Evolutionary conservation across 441 rosid species (phyloP).

Genomic region (Pelargonium australe): DNA sequence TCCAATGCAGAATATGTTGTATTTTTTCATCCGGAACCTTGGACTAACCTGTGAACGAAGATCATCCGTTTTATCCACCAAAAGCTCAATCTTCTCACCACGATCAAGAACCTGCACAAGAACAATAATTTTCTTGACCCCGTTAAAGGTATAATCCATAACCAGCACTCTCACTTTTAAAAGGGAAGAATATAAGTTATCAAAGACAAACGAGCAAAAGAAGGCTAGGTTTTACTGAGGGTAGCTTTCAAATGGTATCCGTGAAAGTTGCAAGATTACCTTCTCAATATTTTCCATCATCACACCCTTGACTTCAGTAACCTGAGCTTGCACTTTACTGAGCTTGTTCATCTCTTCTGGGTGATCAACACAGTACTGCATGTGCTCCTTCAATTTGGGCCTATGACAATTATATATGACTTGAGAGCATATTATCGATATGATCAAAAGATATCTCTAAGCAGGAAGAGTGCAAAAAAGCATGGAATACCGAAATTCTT

Average conservation of each 20-base stretch:
- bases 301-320: constrained; percentile 15
- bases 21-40: too few species aligned
- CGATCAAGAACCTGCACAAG: constrained; percentile 12
- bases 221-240: neutral
- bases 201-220: too few species aligned
- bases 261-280: neutral
- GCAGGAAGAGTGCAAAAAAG: too few species aligned
- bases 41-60: constrained; percentile 2
- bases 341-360: constrained; percentile 10
- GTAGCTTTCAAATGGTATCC: neutral
- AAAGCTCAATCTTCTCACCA: constrained; percentile 17
- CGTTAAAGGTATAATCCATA: too few species aligned
- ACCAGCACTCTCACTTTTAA: neutral
- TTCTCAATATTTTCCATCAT: constrained; percentile 18
- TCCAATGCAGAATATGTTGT: too few species aligned
- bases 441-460: too few species aligned
- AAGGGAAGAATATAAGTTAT: neutral
- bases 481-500: neutral
- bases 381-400: constrained; percentile 12
- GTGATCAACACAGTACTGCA: constrained; percentile 12
- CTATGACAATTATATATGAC: neutral
- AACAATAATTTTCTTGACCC: too few species aligned
- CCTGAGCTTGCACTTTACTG: constrained; percentile 3
- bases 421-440: too few species aligned
- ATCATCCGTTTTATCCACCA: constrained; percentile 16